Evolutionary conservation across 352 stramenopile species (phyloP).

Genomic region (Pythium vanterpoolii): DNA sequence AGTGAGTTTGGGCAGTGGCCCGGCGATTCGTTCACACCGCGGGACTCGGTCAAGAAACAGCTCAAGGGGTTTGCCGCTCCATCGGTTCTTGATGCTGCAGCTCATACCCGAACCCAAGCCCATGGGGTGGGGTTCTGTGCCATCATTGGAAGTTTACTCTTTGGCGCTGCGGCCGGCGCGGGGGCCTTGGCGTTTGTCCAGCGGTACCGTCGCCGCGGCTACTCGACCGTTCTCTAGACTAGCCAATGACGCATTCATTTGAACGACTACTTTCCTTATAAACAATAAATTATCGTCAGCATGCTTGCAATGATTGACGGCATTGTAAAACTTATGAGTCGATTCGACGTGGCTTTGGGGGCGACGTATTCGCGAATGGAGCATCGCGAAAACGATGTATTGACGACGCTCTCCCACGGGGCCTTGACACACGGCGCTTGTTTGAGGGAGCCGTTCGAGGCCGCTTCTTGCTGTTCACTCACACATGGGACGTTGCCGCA

Average conservation of each 20-base stretch:
- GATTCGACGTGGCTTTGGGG: constrained; percentile 13
- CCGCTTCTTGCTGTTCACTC: constrained; percentile 40
- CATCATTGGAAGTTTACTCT: constrained; percentile 31
- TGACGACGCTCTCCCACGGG: constrained; percentile 42
- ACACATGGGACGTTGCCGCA: constrained; percentile 64
- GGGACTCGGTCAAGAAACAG: constrained; percentile 39
- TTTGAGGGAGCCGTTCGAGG: constrained; percentile 28
- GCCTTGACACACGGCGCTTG: constrained; percentile 45
- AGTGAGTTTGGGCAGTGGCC: constrained; percentile 36
- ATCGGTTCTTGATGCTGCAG: not conserved
- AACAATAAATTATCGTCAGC: not conserved
- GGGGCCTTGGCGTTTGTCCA: constrained; percentile 33
- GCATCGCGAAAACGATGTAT: constrained; percentile 53
- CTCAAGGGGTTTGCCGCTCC: constrained; percentile 40
- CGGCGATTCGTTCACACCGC: constrained; percentile 57
- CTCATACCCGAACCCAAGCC: not conserved
- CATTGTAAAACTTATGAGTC: not conserved
- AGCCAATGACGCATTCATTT: not conserved
- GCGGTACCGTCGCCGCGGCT: constrained; percentile 32
- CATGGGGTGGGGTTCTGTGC: not conserved
- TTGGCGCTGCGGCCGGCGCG: constrained; percentile 36
- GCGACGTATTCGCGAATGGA: constrained; percentile 52
- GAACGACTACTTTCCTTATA: not conserved
- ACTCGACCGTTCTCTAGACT: constrained; percentile 25
- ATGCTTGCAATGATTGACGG: not conserved